phyloP scores from a whole-genome alignment of 2,329 filamentous ascomycete species.

The Kalmusia sp. region DNA sequence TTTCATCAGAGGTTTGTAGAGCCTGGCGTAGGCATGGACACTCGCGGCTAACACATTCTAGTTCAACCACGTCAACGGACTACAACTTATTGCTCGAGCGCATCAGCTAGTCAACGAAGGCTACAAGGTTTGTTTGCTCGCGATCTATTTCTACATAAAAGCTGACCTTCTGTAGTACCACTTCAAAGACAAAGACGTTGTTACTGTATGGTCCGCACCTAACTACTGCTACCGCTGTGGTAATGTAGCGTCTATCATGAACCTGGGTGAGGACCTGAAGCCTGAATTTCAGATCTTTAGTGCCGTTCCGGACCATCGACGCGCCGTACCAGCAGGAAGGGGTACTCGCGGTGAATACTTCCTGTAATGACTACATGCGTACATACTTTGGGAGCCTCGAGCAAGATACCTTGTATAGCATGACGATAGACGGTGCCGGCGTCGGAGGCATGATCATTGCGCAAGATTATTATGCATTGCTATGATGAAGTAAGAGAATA shows the following conservation, averaged over 20 bases:
- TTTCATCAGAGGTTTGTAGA: conserved; percentile 66
- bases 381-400: conserved; percentile 13
- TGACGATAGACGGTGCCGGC: conserved; percentile 21
- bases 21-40: background rate
- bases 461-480: conserved; percentile 20
- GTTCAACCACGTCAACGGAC: conserved; percentile 78
- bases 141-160: background rate
- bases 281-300: conserved; percentile 93
- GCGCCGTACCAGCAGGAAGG: conserved; percentile 75
- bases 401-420: conserved; percentile 20
- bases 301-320: conserved; percentile 84
- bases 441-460: conserved; percentile 6
- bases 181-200: conserved; percentile 93
- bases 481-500: conserved; percentile 23
- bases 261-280: conserved; percentile 88
- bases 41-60: conserved; percentile 28
- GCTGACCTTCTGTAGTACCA: conserved; percentile 70
- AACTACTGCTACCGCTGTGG: conserved; percentile 68
- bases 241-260: conserved; percentile 84
- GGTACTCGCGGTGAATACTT: conserved; percentile 60
- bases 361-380: conserved; percentile 45
- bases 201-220: conserved; percentile 90
- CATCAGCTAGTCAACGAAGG: conserved; percentile 80
- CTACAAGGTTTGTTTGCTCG: conserved; percentile 63
- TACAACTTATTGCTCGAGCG: conserved; percentile 74